Conservation (phyloP, 495 filamentous ascomycete species). For the Neurospora hispaniola region DNA sequence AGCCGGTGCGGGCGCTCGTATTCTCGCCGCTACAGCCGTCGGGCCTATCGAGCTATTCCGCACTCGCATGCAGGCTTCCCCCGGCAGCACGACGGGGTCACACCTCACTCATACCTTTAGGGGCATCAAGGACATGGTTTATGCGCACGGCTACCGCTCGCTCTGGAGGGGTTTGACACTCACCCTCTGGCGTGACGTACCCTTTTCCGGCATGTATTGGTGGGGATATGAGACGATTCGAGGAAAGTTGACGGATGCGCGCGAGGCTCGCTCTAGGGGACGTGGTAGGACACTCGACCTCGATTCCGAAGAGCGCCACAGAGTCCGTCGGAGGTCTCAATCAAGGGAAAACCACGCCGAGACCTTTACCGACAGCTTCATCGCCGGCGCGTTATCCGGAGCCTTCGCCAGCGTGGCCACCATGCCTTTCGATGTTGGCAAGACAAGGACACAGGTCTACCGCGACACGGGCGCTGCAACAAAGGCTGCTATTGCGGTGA, state of each 20-base stretch:
- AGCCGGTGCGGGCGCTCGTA: conserved; percentile 67
- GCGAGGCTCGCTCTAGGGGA: conserved; percentile 37
- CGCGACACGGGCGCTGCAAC: conserved; percentile 30
- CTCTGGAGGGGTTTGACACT: conserved; percentile 90
- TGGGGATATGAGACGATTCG: conserved; percentile 86
- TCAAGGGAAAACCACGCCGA: conserved; percentile 49
- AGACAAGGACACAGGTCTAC: conserved; percentile 83
- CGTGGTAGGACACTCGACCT: conserved; percentile 22
- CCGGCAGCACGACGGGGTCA: conserved; percentile 37
- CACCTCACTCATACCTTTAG: conserved; percentile 63
- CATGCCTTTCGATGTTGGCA: conserved; percentile 94
- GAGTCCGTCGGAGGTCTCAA: conserved; percentile 36
- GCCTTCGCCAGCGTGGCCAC: conserved; percentile 81
- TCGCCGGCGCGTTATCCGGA: conserved; percentile 73
- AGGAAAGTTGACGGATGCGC: conserved; percentile 49
- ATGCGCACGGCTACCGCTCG: conserved; percentile 59
- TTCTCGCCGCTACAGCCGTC: conserved; percentile 71
- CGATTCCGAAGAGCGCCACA: conserved; percentile 13
- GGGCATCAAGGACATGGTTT: conserved; percentile 70
- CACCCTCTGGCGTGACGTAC: conserved; percentile 93
- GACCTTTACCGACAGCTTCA: conserved; percentile 79
- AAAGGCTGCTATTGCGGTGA: conserved; percentile 10
- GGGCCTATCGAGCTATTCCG: conserved; percentile 92
- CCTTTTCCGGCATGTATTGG: conserved; percentile 96
- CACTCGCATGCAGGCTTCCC: conserved; percentile 80